Evolutionary conservation across 2,329 filamentous ascomycete species (phyloP), one percentile per base, ranked within the genome.

Genomic region (Periconia digitata): DNA sequence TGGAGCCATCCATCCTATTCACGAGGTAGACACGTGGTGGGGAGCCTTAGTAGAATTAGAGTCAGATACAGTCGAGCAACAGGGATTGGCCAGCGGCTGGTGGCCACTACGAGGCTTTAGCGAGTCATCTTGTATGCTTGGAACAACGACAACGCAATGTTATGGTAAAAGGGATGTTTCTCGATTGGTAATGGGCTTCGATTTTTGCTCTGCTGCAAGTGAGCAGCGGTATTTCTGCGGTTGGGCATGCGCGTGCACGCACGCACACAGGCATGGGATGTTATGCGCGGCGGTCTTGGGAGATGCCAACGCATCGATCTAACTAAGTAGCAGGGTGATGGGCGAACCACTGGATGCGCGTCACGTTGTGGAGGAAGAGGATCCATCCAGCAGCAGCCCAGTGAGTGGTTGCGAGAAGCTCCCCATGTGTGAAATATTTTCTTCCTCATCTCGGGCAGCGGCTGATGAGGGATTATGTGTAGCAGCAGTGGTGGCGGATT

Each of bases 271-370:
- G 34, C 17, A 21, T 21, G 20, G 20, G 35, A 38, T 32, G 27
- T 5, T 5, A 32, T 32, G 27, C 27, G 64, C 60, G 58, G 54
- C 27, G 37, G 39, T 54, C 49, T 62, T 55, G 53, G 59, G 55
- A 32, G 27, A 46, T 67, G 63, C 62, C 64, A 67, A 49, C 63
- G 55, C 63, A 65, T 65, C 63, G 62, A 40, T 44, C 23, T 34
- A 55, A 32, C 27, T 32, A 32, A 10, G n/a, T 24, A 24, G 51
- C 57, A 46, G 36, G 47, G 50, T 44, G 44, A 50, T 24, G 18
- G 22, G 40, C 45, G 50, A 53, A 48, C 61, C 59, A 63, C 54
- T 59, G 46, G 57, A n/a, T 43, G 43, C 32, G 40, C 43, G 50
- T 56, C 57, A 62, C 56, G 59, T 58, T 53, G 29, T 40, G 47